These are phyloP conservation scores for Psophocarpus tetragonolobus DNA, from an alignment of 306 rosid species.

Conservation along the genomic window DNA sequence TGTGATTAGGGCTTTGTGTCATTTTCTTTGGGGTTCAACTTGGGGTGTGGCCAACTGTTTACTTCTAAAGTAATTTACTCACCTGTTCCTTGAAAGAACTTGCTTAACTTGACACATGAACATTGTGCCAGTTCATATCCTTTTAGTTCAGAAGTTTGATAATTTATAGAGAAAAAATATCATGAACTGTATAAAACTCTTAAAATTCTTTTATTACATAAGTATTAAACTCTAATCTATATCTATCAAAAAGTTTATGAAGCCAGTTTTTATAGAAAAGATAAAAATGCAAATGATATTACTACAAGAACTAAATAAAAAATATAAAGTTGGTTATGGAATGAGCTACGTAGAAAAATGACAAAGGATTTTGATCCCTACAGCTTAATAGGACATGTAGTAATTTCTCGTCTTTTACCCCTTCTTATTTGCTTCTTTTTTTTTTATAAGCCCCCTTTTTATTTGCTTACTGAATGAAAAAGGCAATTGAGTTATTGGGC, in stretches of 20 bases:
- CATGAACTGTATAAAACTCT: too few species aligned
- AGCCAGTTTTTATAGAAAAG: neutral
- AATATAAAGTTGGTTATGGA: too few species aligned
- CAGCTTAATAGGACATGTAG: neutral
- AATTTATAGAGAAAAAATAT: too few species aligned
- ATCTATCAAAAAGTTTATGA: neutral
- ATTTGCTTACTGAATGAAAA: neutral
- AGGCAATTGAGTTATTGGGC: neutral
- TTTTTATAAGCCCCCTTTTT: neutral
- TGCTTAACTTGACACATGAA: neutral
- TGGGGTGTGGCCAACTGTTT: neutral
- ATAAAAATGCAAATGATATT: neutral
- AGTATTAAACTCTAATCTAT: too few species aligned
- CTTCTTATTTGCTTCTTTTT: neutral
- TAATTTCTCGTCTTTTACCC: neutral
- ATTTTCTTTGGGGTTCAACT: conserved; percentile 22
- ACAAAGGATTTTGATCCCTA: too few species aligned
- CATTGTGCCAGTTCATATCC: neutral
- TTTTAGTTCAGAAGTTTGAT: neutral
- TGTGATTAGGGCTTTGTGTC: conserved; percentile 4
- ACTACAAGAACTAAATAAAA: neutral
- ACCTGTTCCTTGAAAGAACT: neutral
- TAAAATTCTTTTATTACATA: too few species aligned
- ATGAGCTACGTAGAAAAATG: too few species aligned
- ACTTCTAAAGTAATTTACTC: neutral